phyloP scores from a whole-genome alignment of 495 filamentous ascomycete species.

The Tuber borchii region DNA sequence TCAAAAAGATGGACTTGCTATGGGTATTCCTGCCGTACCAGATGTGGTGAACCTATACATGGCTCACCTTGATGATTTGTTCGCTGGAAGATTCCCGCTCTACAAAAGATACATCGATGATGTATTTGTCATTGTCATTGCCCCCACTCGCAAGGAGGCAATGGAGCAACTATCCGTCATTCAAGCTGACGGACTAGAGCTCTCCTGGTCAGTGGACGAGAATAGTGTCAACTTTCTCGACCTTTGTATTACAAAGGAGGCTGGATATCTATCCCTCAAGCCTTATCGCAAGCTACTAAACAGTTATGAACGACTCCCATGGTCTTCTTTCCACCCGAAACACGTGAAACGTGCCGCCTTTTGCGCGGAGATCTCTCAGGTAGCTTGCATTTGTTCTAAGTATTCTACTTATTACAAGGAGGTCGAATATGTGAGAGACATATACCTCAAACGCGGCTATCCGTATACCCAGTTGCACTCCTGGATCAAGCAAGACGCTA shows the following conservation, averaged over 20 bases:
- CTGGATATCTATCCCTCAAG: neutral
- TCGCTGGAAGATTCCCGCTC: neutral
- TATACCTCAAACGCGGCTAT: neutral
- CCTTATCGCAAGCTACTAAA: conserved; percentile 12
- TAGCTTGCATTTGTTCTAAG: neutral
- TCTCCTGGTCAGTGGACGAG: conserved; percentile 9
- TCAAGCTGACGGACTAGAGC: neutral
- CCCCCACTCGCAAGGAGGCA: neutral
- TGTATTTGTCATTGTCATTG: neutral
- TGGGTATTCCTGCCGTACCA: conserved; percentile 8
- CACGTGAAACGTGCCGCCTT: neutral
- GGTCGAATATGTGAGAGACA: neutral
- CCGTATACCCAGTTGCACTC: neutral
- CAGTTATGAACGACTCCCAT: conserved; percentile 8
- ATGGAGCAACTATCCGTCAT: neutral
- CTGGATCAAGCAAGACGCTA: neutral
- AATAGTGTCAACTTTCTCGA: neutral
- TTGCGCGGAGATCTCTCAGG: neutral
- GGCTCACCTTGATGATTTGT: neutral
- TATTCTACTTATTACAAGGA: neutral
- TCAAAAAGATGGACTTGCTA: neutral
- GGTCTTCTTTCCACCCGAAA: neutral
- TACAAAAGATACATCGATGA: conserved; percentile 6
- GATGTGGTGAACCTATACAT: conserved; percentile 1
- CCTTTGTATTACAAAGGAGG: neutral